phyloP scores from a whole-genome alignment of 306 rosid genomes.

The Senna siamea region DNA sequence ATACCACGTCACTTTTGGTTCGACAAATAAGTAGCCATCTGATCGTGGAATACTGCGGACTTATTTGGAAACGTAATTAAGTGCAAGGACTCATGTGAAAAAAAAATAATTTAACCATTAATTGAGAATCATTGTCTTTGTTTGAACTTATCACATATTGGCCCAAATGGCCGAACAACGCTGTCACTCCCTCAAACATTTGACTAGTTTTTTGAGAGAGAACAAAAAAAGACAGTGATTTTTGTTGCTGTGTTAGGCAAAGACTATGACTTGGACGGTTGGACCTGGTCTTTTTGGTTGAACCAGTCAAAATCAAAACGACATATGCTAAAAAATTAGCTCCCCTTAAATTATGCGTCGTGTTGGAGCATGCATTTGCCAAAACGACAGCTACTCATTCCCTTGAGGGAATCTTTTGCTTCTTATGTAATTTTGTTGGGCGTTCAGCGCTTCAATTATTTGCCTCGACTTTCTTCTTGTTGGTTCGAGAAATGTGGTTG shows the following conservation, averaged over 20 bases:
- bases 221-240: constrained; percentile 33
- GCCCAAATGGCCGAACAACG: constrained; percentile 28
- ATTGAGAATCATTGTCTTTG: constrained; percentile 16
- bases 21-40: no score
- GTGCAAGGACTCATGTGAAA: no score
- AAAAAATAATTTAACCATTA: no score
- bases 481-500: constrained; percentile 34
- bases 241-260: constrained; percentile 47
- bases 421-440: constrained; percentile 37
- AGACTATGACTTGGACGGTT: constrained; percentile 45
- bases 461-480: neutral
- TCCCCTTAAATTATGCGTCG: constrained; percentile 24
- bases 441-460: constrained; percentile 29
- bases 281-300: constrained; percentile 37
- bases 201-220: constrained; percentile 34
- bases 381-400: constrained; percentile 47
- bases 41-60: no score
- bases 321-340: constrained; percentile 33
- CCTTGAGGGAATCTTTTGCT: constrained; percentile 42
- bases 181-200: constrained; percentile 12
- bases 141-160: constrained; percentile 8
- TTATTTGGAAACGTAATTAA: no score
- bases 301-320: constrained; percentile 53
- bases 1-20: no score
- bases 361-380: constrained; percentile 33